phyloP scores from a whole-genome alignment of 805 yeast genomes.

The Candida caryicola region DNA sequence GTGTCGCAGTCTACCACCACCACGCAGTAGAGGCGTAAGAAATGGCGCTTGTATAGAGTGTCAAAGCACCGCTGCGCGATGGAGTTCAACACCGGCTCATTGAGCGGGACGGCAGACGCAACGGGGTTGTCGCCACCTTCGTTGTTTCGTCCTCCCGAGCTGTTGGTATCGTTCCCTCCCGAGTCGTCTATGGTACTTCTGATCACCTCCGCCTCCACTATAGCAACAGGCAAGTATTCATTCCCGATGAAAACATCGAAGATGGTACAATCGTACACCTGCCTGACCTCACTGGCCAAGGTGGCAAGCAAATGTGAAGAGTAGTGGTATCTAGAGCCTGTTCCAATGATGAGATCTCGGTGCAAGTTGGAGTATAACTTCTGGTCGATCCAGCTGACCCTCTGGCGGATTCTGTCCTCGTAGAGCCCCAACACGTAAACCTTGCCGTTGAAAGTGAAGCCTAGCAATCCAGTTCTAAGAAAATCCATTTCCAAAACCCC shows the following conservation, averaged over 20 bases:
- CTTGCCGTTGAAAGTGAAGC: constrained; percentile 83
- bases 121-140: constrained; percentile 12
- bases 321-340: constrained; percentile 65
- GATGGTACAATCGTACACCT: constrained; percentile 85
- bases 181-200: constrained; percentile 35
- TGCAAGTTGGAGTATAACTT: constrained; percentile 29
- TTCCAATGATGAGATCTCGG: constrained; percentile 32
- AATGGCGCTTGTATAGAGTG: constrained; percentile 49
- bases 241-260: constrained; percentile 79
- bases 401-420: constrained; percentile 86
- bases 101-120: constrained; percentile 36
- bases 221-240: constrained; percentile 80
- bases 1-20: constrained; percentile 76
- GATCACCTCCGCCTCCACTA: constrained; percentile 66
- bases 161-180: constrained; percentile 8
- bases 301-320: constrained; percentile 85
- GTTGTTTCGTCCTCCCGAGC: constrained; percentile 17
- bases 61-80: constrained; percentile 46
- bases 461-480: constrained; percentile 85
- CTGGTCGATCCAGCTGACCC: constrained; percentile 64
- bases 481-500: constrained; percentile 75
- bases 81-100: constrained; percentile 41
- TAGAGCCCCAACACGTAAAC: constrained; percentile 85
- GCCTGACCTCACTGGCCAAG: constrained; percentile 73
- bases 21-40: constrained; percentile 77